phyloP scores from a whole-genome alignment of 2,329 filamentous ascomycete species.

The Amauroascus niger region DNA sequence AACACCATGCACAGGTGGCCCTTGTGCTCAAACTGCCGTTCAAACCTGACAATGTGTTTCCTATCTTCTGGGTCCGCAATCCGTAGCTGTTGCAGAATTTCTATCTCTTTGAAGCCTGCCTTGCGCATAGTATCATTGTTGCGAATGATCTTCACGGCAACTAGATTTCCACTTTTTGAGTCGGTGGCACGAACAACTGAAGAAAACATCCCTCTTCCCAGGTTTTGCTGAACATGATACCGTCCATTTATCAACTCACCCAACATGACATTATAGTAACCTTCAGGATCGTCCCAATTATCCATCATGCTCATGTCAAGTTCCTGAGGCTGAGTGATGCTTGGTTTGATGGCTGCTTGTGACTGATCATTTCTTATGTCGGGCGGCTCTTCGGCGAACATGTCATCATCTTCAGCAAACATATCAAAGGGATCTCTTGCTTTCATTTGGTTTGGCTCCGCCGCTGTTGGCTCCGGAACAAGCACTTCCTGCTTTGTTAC shows the following conservation, averaged over 20 bases:
- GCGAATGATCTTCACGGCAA: conserved; percentile 95
- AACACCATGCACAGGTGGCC: conserved; percentile 94
- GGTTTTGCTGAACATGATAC: conserved; percentile 76
- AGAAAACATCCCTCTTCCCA: conserved; percentile 94
- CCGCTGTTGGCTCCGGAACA: conserved; percentile 32
- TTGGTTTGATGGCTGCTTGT: conserved; percentile 42
- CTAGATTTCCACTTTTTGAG: conserved; percentile 60
- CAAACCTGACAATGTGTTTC: conserved; percentile 82
- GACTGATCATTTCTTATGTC: conserved; percentile 44
- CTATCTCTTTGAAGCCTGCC: conserved; percentile 87
- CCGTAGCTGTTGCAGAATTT: conserved; percentile 79
- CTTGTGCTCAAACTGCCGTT: conserved; percentile 85
- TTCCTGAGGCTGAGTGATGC: conserved; percentile 46
- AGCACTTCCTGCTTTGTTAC: conserved; percentile 45
- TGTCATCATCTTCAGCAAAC: conserved; percentile 57
- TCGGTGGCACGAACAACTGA: conserved; percentile 86
- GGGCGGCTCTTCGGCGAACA: conserved; percentile 70
- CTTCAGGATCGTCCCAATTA: conserved; percentile 86
- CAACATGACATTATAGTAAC: conserved; percentile 90
- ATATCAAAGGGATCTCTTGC: conserved; percentile 51
- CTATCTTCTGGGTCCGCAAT: conserved; percentile 77
- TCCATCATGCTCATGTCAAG: conserved; percentile 69
- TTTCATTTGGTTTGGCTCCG: conserved; percentile 34
- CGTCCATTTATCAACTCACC: conserved; percentile 82
- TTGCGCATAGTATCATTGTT: conserved; percentile 90